phyloP scores from a whole-genome alignment of 2,329 filamentous ascomycete genomes.

The Fusarium burgessii region DNA sequence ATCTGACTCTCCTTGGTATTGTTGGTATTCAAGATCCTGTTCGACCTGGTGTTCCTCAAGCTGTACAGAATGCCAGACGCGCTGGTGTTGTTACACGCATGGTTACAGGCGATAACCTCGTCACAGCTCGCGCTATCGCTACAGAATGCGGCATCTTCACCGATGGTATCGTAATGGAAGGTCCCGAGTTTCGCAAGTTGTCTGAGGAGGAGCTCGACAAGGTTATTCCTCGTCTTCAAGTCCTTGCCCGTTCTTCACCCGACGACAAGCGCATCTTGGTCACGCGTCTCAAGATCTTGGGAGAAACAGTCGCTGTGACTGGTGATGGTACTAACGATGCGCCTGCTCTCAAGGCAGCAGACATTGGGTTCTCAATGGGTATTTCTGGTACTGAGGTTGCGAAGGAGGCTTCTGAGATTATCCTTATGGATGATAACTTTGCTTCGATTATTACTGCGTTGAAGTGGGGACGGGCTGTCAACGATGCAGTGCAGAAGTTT shows the following conservation, averaged over 20 bases:
- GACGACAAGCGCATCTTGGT: slow-evolving; percentile 82
- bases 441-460: slow-evolving; percentile 84
- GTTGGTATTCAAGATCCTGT: slow-evolving; percentile 85
- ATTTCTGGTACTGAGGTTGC: slow-evolving; percentile 86
- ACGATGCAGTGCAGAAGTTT: slow-evolving; percentile 82
- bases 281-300: slow-evolving; percentile 75
- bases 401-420: slow-evolving; percentile 86
- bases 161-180: slow-evolving; percentile 80
- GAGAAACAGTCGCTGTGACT: slow-evolving; percentile 84
- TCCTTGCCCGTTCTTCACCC: slow-evolving; percentile 79
- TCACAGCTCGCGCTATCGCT: slow-evolving; percentile 83
- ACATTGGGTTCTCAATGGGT: slow-evolving; percentile 89
- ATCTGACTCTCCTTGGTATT: slow-evolving; percentile 73
- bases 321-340: slow-evolving; percentile 88
- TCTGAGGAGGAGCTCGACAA: slow-evolving; percentile 73
- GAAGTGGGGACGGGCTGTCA: slow-evolving; percentile 83
- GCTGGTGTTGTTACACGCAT: slow-evolving; percentile 85
- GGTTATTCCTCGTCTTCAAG: slow-evolving; percentile 76
- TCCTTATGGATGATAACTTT: slow-evolving; percentile 90
- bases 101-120: slow-evolving; percentile 86
- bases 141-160: slow-evolving; percentile 81
- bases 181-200: slow-evolving; percentile 80
- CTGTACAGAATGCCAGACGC: slow-evolving; percentile 77
- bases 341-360: slow-evolving; percentile 81
- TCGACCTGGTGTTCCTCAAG: slow-evolving; percentile 77